Evolutionary conservation across 2,329 filamentous ascomycete species (phyloP).

Genomic region (Cladosporium sp.): DNA sequence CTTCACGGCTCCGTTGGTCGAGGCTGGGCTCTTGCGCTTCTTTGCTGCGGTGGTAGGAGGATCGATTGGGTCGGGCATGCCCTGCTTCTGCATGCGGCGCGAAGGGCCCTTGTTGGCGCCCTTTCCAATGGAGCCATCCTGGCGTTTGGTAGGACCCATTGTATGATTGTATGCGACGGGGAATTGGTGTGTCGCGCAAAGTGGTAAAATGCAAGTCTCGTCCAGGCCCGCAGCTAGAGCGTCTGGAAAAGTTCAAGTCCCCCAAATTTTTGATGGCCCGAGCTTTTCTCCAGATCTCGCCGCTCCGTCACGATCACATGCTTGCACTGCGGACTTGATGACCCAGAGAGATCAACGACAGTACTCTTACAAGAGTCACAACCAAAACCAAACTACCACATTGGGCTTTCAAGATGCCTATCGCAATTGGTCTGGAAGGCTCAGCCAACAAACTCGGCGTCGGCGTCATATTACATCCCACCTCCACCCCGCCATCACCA

Average conservation of each 20-base stretch:
- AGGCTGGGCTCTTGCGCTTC: conserved; percentile 74
- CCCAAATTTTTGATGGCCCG: neutral
- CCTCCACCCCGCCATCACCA: conserved; percentile 29
- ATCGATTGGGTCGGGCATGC: conserved; percentile 74
- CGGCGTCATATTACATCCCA: conserved; percentile 78
- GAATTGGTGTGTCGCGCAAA: neutral
- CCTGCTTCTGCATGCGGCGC: conserved; percentile 94
- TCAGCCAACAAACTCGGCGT: conserved; percentile 97
- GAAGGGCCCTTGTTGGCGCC: conserved; percentile 7
- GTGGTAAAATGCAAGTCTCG: neutral
- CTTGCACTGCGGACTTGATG: neutral
- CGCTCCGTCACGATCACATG: neutral
- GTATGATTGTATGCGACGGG: neutral
- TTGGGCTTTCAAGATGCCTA: conserved; percentile 36
- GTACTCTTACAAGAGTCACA: too few relatives aligned
- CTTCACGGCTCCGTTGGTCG: conserved; percentile 54
- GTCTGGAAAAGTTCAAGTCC: neutral
- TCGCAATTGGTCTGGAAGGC: conserved; percentile 76
- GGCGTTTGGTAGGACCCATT: conserved; percentile 3
- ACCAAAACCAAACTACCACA: too few relatives aligned
- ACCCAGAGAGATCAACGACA: neutral
- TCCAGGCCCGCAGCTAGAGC: neutral
- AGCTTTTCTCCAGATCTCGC: neutral
- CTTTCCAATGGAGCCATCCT: conserved; percentile 2
- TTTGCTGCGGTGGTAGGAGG: conserved; percentile 65